Percentiles rank a stretch among this genome's conserved stretches.
Evolutionary conservation across 176 grass and related monocot genomes (phyloP).

Genomic region (Raddia distichophylla): DNA sequence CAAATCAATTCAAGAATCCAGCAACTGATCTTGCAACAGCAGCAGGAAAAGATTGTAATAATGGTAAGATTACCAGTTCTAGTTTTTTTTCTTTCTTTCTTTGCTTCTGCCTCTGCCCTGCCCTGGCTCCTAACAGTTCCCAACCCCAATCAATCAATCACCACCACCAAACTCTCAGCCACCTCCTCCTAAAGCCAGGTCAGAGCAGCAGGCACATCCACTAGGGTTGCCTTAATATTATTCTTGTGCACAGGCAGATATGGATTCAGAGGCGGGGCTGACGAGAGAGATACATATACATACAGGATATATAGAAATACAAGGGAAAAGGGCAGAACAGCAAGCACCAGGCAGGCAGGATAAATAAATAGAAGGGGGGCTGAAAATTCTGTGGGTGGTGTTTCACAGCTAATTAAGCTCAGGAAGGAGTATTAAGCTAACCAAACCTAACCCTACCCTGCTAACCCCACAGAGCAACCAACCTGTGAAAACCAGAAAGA

Average conservation of each 20-base stretch:
- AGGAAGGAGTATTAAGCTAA: background rate
- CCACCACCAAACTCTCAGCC: background rate
- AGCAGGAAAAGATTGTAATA: background rate
- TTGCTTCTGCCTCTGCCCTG: constrained; percentile 11
- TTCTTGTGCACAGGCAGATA: constrained; percentile 6
- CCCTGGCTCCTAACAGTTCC: constrained; percentile 1
- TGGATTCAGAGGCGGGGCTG: too few relatives aligned
- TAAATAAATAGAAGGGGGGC: constrained; percentile 32
- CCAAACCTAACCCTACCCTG: background rate
- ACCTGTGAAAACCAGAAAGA: background rate
- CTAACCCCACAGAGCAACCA: background rate
- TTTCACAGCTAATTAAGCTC: background rate
- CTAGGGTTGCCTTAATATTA: constrained; percentile 11
- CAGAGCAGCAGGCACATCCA: constrained; percentile 25
- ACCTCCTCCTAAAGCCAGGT: background rate
- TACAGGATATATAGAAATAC: background rate
- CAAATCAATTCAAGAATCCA: constrained; percentile 22
- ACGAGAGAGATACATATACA: background rate
- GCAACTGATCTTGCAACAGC: constrained; percentile 21
- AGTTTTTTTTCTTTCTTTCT: constrained; percentile 1
- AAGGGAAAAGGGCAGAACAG: background rate
- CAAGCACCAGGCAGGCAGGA: background rate
- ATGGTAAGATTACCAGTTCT: constrained; percentile 16
- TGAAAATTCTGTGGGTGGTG: background rate
- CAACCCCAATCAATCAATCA: background rate